These are phyloP conservation scores for Davidsoniella virescens DNA, from an alignment of 2,329 filamentous ascomycete genomes.

Conservation along the genomic window DNA sequence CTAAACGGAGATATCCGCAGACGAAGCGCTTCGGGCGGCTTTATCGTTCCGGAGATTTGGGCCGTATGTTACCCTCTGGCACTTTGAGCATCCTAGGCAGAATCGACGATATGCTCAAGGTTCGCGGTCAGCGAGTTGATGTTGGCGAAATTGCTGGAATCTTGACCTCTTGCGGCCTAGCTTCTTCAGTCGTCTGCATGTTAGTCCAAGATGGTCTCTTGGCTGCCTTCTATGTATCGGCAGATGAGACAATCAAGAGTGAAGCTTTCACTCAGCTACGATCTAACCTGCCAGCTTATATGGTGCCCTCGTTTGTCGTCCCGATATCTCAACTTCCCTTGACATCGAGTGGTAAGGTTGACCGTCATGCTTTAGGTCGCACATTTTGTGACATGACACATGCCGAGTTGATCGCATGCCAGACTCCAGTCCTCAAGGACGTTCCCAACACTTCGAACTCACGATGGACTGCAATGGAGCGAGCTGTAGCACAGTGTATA, in stretches of 20 bases:
- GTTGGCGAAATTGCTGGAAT: constrained; percentile 51
- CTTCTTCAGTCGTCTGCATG: constrained; percentile 48
- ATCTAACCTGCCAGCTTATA: constrained; percentile 50
- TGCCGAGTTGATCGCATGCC: not conserved
- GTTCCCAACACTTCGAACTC: not conserved
- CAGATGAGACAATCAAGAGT: not conserved
- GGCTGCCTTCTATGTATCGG: constrained; percentile 52
- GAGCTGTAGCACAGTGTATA: constrained; percentile 36
- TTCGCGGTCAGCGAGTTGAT: constrained; percentile 67
- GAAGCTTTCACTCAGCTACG: constrained; percentile 32
- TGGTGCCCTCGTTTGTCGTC: constrained; percentile 61
- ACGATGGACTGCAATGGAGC: constrained; percentile 39
- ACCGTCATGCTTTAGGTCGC: constrained; percentile 37
- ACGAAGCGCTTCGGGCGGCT: constrained; percentile 55
- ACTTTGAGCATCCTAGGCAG: constrained; percentile 58
- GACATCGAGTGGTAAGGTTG: constrained; percentile 59
- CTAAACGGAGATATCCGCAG: constrained; percentile 48
- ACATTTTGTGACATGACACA: constrained; percentile 23
- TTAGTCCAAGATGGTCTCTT: constrained; percentile 41
- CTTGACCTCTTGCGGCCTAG: constrained; percentile 34
- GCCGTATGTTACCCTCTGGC: constrained; percentile 61
- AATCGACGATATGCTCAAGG: constrained; percentile 65
- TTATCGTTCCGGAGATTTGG: constrained; percentile 72
- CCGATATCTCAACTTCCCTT: constrained; percentile 53
- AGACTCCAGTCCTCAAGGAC: not conserved